These are phyloP conservation scores for Paecilomyces variotii DNA, from an alignment of 2,329 filamentous ascomycete genomes.

Conservation along the genomic window DNA sequence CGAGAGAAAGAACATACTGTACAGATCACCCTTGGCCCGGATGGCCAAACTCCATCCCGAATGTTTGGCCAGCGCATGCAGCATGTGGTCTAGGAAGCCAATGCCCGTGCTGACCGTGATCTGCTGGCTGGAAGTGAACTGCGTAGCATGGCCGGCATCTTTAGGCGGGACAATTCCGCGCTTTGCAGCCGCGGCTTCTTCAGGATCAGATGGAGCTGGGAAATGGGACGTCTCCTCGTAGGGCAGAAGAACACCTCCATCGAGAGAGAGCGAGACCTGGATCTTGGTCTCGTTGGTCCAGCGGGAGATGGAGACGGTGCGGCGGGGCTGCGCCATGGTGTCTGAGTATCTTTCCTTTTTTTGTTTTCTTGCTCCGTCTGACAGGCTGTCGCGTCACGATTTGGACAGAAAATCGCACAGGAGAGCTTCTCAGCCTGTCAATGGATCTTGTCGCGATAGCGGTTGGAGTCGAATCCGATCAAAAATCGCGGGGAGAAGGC, in stretches of 20 bases:
- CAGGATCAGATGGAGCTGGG: constrained; percentile 54
- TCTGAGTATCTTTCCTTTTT: neutral
- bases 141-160: constrained; percentile 65
- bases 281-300: constrained; percentile 99
- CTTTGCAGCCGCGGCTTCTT: constrained; percentile 41
- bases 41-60: constrained; percentile 85
- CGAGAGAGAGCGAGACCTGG: constrained; percentile 82
- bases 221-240: constrained; percentile 43
- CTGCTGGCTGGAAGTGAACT: constrained; percentile 73
- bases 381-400: neutral
- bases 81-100: constrained; percentile 97
- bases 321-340: constrained; percentile 42
- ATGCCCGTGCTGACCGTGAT: constrained; percentile 90
- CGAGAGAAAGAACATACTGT: constrained; percentile 54
- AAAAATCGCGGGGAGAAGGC: neutral
- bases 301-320: constrained; percentile 72
- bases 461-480: neutral
- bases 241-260: constrained; percentile 61
- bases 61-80: constrained; percentile 94
- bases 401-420: neutral
- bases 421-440: neutral
- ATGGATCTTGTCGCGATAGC: neutral
- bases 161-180: constrained; percentile 34
- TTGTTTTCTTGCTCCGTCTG: neutral
- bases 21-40: constrained; percentile 77